phyloP scores from a whole-genome alignment of 257 asterid genomes.

The Primulina eburnea region DNA sequence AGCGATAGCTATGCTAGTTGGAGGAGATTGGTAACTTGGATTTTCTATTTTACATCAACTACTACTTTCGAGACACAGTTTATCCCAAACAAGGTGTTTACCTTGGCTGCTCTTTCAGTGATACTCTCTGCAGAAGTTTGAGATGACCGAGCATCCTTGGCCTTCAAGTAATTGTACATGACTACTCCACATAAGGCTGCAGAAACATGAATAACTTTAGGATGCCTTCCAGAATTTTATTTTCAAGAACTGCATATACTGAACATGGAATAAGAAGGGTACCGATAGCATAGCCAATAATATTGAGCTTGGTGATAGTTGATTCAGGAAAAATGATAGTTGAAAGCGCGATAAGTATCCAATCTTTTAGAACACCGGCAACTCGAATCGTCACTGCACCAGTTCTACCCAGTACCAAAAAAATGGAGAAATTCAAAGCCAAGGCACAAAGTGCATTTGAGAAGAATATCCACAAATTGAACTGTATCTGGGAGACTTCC shows the following conservation, averaged over 20 bases:
- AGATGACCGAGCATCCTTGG: conserved; percentile 43
- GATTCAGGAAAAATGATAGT: conserved; percentile 94
- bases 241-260: conserved; percentile 12
- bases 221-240: conserved; percentile 12
- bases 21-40: not conserved
- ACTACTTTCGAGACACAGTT: not conserved
- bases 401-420: conserved; percentile 94
- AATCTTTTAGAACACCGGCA: conserved; percentile 95
- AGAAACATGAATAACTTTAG: conserved; percentile 17
- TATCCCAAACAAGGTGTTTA: conserved; percentile 7
- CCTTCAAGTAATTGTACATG: conserved; percentile 60
- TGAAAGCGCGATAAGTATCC: conserved; percentile 95
- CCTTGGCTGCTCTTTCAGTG: conserved; percentile 41
- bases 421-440: conserved; percentile 93
- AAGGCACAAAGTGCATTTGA: conserved; percentile 94
- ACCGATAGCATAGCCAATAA: conserved; percentile 96
- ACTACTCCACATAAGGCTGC: conserved; percentile 92
- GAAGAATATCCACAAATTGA: conserved; percentile 93
- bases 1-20: not conserved
- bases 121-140: conserved; percentile 42
- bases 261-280: conserved; percentile 23
- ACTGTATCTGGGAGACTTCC: conserved; percentile 81
- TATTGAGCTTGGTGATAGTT: conserved; percentile 71
- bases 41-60: not conserved
- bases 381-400: conserved; percentile 97